Percentiles rank a stretch among this genome's conserved stretches.
phyloP scores from a whole-genome alignment of 2,329 filamentous ascomycete genomes.

The Xylariaceae sp. region DNA sequence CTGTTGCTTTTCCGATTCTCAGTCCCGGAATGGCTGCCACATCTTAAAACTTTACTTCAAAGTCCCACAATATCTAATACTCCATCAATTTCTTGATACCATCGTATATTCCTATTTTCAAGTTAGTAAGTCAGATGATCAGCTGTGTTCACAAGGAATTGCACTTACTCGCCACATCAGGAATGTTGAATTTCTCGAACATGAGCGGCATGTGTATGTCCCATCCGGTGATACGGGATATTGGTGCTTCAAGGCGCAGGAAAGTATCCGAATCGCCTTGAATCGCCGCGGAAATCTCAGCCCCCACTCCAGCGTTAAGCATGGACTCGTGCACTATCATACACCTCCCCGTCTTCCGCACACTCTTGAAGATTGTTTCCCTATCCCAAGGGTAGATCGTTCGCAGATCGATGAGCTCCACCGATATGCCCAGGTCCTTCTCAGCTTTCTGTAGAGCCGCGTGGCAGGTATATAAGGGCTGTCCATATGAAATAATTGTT shows the following conservation, averaged over 20 bases:
- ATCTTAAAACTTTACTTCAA: too few species aligned
- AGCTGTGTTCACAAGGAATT: too few species aligned
- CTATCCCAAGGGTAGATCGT: constrained; percentile 93
- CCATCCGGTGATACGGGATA: constrained; percentile 84
- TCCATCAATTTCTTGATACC: constrained; percentile 63
- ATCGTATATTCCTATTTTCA: constrained; percentile 54
- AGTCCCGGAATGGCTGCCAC: too few species aligned
- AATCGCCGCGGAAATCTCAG: constrained; percentile 83
- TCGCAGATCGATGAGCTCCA: constrained; percentile 83
- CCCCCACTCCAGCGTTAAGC: constrained; percentile 84
- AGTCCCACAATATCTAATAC: constrained; percentile 48
- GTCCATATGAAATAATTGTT: constrained; percentile 84
- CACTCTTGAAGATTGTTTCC: constrained; percentile 73
- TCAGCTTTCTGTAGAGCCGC: constrained; percentile 70
- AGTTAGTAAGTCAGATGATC: neutral
- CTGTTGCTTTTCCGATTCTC: too few species aligned
- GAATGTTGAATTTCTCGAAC: constrained; percentile 77
- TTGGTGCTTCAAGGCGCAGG: constrained; percentile 76
- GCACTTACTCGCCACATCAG: constrained; percentile 79
- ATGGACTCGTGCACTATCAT: constrained; percentile 91
- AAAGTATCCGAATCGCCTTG: constrained; percentile 77
- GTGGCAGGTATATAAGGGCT: constrained; percentile 80
- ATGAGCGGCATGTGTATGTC: constrained; percentile 75
- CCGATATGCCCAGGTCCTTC: constrained; percentile 70
- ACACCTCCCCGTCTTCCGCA: constrained; percentile 79